Conservation (phyloP, 23 red algal species). For the Gracilaria caudata region DNA sequence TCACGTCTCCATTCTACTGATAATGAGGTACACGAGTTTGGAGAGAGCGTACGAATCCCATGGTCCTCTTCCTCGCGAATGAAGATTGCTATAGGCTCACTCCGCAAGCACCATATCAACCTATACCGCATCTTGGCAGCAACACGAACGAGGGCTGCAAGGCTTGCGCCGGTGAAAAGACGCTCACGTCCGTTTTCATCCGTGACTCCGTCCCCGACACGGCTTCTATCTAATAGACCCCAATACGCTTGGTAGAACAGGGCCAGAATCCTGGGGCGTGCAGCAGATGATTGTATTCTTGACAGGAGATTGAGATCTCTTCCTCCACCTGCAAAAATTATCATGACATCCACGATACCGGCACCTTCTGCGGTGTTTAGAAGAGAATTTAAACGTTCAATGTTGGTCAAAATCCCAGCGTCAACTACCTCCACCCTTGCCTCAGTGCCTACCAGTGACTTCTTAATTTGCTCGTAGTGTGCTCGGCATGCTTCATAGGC, state of each 20-base stretch:
- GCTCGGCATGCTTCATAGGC: conserved; percentile 18
- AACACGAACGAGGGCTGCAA: conserved; percentile 25
- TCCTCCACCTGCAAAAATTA: conserved; percentile 18
- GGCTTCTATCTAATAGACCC: conserved; percentile 1
- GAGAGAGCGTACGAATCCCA: conserved; percentile 1
- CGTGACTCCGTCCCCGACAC: not conserved
- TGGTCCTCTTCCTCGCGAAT: conserved; percentile 5
- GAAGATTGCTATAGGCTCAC: conserved; percentile 10
- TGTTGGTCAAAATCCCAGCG: not conserved
- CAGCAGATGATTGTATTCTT: not conserved
- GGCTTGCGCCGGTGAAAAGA: conserved; percentile 15
- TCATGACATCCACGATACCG: conserved; percentile 7
- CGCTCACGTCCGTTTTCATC: conserved; percentile 32
- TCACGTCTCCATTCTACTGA: conserved; percentile 25
- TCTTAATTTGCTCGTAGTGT: conserved; percentile 12
- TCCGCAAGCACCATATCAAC: conserved; percentile 22
- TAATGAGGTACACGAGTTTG: not conserved
- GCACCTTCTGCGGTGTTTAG: not conserved
- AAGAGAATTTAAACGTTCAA: not conserved
- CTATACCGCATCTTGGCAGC: not conserved
- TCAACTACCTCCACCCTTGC: conserved; percentile 12
- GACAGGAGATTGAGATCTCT: conserved; percentile 8
- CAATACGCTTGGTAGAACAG: conserved; percentile 35
- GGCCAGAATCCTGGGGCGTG: conserved; percentile 10
- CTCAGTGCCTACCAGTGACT: not conserved